Evolutionary conservation across 1,284 basidiomycete genomes (phyloP), one percentile per base, ranked within the genome.

Genomic region (Apiotrichum sp.): DNA sequence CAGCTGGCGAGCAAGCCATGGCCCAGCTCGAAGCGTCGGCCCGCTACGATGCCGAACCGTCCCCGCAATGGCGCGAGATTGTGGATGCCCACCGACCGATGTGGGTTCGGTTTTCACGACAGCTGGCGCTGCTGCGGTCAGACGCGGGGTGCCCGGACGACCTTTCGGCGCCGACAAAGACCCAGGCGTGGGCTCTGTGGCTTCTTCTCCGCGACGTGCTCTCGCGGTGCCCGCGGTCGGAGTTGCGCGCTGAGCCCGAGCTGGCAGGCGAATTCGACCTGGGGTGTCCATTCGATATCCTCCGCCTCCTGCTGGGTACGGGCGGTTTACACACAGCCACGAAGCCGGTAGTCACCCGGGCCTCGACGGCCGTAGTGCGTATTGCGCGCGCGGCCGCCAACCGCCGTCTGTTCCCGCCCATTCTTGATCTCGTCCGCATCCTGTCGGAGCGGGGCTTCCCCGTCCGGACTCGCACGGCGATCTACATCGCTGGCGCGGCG

Each of bases 401-500:
- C 31, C 54, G 53, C 36, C 5, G 41, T 9, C 35, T 50, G 7
- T 13, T 54, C 16, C 2, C 47, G 8, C 47, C 47, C 1, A 8
- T 43, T 3, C 6, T 44, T 35, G 6, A 29, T 11, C 47, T 55
- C 11, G 35, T 36, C 6, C n/a, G 29, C 14, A 1, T 45, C 2
- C 41, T 55, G 11, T 16, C 9, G 3, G 45, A 40, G 4, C 2
- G 4, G 4, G 4, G n/a, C 14, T 13, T 29, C 35, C 47, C 3
- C 47, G 22, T 9, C 40, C 38, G 32, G 2, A 3, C 32, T 4
- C 50, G 41, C 31, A 34, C 35, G 3, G 52, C 39, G 3, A 14
- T 46, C 14, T 57, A 47, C 22, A 34, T 53, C 29, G 48, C 48
- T 44, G 52, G 51, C n/a, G 36, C 47, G 3, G 56, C 52, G 11